Conservation (phyloP, 305 asterid genomes). For the Ilex paraguariensis region DNA sequence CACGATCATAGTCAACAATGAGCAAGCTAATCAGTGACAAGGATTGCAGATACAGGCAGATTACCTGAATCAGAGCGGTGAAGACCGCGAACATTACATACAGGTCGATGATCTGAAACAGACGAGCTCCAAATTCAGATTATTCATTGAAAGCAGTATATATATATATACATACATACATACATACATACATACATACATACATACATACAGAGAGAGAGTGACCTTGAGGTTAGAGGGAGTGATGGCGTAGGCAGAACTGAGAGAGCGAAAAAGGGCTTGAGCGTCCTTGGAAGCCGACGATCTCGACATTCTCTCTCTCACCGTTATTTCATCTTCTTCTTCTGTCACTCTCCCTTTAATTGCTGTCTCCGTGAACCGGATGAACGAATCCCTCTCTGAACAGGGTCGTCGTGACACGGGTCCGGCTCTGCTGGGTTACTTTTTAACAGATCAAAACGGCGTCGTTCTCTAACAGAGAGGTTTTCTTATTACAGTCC, state of each 20-base stretch:
- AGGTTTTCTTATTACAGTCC: no score
- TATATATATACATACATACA: no score
- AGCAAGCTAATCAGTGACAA: not conserved
- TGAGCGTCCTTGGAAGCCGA: slow-evolving; percentile 41
- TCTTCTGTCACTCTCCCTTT: no score
- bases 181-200: no score
- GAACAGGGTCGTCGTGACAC: no score
- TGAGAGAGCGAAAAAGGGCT: slow-evolving; percentile 37
- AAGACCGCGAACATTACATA: slow-evolving; percentile 53
- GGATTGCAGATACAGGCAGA: not conserved
- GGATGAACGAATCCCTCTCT: no score
- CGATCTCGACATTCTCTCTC: slow-evolving; percentile 40
- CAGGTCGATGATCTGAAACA: slow-evolving; percentile 65
- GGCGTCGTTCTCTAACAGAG: no score
- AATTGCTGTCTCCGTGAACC: no score
- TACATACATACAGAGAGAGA: no score
- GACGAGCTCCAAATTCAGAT: not conserved
- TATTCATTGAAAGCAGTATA: not conserved
- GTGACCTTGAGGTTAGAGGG: slow-evolving; percentile 45
- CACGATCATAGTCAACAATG: not conserved
- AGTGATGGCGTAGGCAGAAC: slow-evolving; percentile 37
- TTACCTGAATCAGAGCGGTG: slow-evolving; percentile 75
- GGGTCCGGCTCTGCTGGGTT: no score
- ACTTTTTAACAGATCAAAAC: no score
- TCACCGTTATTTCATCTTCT: not conserved